These are phyloP conservation scores for Xylaria flabelliformis DNA, from an alignment of 495 filamentous ascomycete genomes.

Conservation along the genomic window DNA sequence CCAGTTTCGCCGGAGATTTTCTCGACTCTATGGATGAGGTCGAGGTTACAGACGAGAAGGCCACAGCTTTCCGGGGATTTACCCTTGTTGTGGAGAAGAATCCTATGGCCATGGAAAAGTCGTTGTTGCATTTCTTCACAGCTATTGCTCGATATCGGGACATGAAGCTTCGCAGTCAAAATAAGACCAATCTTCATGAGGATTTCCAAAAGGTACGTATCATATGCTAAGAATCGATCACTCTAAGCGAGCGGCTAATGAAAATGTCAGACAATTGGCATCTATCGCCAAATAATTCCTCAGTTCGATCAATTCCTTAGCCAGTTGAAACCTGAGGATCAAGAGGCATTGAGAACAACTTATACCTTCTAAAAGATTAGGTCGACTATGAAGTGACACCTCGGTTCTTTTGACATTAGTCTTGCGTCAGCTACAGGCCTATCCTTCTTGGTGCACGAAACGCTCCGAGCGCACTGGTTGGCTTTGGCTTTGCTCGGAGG, in stretches of 20 bases:
- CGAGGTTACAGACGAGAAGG: conserved; percentile 92
- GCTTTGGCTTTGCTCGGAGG: not conserved
- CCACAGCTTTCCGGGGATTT: conserved; percentile 90
- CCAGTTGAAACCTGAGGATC: conserved; percentile 68
- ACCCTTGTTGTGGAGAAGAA: conserved; percentile 83
- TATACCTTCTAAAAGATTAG: conserved; percentile 32
- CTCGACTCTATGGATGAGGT: conserved; percentile 82
- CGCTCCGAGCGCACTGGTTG: not conserved
- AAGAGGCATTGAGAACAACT: conserved; percentile 55
- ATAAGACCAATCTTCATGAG: conserved; percentile 54
- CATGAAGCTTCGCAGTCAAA: conserved; percentile 51
- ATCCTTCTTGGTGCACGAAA: not conserved
- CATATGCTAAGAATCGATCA: not conserved
- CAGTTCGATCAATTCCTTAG: conserved; percentile 80
- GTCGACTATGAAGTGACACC: not conserved
- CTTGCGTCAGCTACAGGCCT: no score
- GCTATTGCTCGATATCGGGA: conserved; percentile 80
- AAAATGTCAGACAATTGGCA: conserved; percentile 69
- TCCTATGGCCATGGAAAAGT: conserved; percentile 89
- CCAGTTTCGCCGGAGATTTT: conserved; percentile 80
- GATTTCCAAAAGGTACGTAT: conserved; percentile 53
- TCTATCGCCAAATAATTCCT: conserved; percentile 85
- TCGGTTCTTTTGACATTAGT: not conserved
- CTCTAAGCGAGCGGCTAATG: conserved; percentile 27
- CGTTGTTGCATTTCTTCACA: conserved; percentile 80